These are phyloP conservation scores for Suhomyces ambrosiae DNA, from an alignment of 1,139 yeast species.

Conservation along the genomic window DNA sequence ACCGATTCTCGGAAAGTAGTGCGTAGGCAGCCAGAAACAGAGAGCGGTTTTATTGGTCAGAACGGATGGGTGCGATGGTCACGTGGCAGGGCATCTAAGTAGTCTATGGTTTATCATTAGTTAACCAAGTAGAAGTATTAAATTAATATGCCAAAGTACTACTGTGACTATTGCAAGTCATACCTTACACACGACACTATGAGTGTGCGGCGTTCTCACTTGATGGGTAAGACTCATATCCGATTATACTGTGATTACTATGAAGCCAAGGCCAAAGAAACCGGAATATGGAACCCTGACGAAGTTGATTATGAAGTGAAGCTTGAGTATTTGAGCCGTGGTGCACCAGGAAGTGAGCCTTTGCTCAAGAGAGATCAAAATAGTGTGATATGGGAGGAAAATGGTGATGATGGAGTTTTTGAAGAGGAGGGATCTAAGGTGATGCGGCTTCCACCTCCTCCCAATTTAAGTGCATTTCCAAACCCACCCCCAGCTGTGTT, in stretches of 20 bases:
- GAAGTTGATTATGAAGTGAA: conserved; percentile 46
- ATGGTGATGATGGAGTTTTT: conserved; percentile 12
- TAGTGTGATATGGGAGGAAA: conserved; percentile 6
- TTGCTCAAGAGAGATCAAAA: conserved; percentile 1
- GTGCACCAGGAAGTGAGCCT: conserved; percentile 44
- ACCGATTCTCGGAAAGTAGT: conserved; percentile 25
- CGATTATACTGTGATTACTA: conserved; percentile 77
- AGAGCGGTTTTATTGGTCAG: conserved; percentile 15
- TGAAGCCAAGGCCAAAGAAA: conserved; percentile 54
- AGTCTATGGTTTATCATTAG: too few relatives aligned
- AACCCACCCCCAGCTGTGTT: conserved; percentile 43
- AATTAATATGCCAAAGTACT: conserved; percentile 61
- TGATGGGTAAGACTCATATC: conserved; percentile 78
- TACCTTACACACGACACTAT: conserved; percentile 86
- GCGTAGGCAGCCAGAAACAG: conserved; percentile 8
- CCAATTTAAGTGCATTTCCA: conserved; percentile 38
- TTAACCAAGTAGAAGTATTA: too few relatives aligned
- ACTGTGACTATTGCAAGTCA: conserved; percentile 87
- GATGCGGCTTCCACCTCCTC: conserved; percentile 43
- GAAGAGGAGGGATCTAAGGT: conserved; percentile 17
- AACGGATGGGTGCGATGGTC: conserved; percentile 7
- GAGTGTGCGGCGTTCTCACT: conserved; percentile 83
- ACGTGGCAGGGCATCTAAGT: conserved; percentile 8
- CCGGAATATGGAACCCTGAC: conserved; percentile 47
- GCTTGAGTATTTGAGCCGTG: conserved; percentile 38